Evolutionary conservation across 2,329 filamentous ascomycete species (phyloP), one percentile per base, ranked within the genome.

Genomic region (Neofusicoccum sp.): DNA sequence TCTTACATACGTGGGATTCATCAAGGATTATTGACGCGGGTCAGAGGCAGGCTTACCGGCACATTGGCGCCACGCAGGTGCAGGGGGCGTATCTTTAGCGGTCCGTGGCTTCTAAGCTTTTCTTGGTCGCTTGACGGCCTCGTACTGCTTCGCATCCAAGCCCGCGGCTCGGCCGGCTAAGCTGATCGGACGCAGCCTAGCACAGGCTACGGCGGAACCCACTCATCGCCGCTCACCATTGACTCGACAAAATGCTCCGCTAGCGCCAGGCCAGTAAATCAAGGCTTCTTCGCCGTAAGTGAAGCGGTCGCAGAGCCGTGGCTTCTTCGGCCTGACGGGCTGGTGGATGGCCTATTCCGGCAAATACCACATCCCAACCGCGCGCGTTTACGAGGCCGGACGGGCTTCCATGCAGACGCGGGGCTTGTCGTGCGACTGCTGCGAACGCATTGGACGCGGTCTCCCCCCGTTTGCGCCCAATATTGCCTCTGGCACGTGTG

Each of bases 51-150:
- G 54, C 54, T 58, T 58, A 58, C 54, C 41, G 52, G 33, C 52
- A 43, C 52, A 44, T 44, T 56, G 54, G 54, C 54, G 54, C 54
- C 54, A 45, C 41, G 41, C 39, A 58, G 39, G 54, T 58, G 54
- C 54, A 58, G 54, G 54, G 54, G 54, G 29, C 54, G n/a, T 58
- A 58, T 45, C 54, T 58, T 41, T 58, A 58, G 54, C 54, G 54
- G 54, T 22, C 54, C 28, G 54, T 58, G 54, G 54, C 31, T 58
- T 34, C 54, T 45, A 58, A 58, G 54, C 54, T 58, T 58, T 45
- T 36, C 41, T 45, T 58, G 41, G 54, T 58, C 54, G 54, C 54
- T 58, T 58, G 54, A 58, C 54, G 54, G 16, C 29, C 39, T 58
- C 54, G 54, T 58, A 58, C 52, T 58, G n/a, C 41, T 36, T 45